Percentiles rank a stretch among this genome's conserved stretches.
phyloP scores from a whole-genome alignment of 78 protist genomes.

The Polysphondylium violaceum region DNA sequence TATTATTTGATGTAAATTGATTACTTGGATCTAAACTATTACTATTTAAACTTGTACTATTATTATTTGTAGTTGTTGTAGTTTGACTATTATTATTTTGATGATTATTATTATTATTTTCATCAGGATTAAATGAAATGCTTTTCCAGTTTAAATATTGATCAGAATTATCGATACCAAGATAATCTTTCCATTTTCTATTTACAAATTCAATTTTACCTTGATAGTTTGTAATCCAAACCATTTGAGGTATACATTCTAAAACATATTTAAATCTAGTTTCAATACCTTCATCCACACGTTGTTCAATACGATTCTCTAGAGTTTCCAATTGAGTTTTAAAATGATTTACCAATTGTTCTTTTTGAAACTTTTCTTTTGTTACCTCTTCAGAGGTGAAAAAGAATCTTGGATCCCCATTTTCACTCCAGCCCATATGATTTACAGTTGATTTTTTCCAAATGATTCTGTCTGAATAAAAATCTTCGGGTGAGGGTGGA shows the following conservation, averaged over 20 bases:
- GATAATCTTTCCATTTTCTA: conserved; percentile 44
- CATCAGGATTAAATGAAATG: not conserved
- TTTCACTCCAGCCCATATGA: not conserved
- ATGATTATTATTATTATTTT: conserved; percentile 12
- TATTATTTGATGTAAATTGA: not conserved
- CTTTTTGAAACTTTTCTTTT: conserved; percentile 41
- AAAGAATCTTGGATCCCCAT: conserved; percentile 1
- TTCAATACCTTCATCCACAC: conserved; percentile 37
- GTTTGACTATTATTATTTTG: not conserved
- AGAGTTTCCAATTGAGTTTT: conserved; percentile 29
- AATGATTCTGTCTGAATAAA: conserved; percentile 23
- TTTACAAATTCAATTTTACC: conserved; percentile 58
- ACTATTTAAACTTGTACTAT: not conserved
- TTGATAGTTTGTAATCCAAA: conserved; percentile 26
- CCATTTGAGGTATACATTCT: conserved; percentile 63
- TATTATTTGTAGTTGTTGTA: not conserved
- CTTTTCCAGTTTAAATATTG: conserved; percentile 30
- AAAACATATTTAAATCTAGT: conserved; percentile 31
- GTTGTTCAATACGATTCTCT: conserved; percentile 19
- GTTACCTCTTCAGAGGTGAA: conserved; percentile 39
- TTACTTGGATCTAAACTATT: not conserved
- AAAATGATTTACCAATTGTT: not conserved
- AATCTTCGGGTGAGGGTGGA: conserved; percentile 21
- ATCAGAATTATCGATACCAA: conserved; percentile 30
- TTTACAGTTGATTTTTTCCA: conserved; percentile 31